These are phyloP conservation scores for Solanum peruvianum DNA, from an alignment of 257 asterid species.

Conservation along the genomic window DNA sequence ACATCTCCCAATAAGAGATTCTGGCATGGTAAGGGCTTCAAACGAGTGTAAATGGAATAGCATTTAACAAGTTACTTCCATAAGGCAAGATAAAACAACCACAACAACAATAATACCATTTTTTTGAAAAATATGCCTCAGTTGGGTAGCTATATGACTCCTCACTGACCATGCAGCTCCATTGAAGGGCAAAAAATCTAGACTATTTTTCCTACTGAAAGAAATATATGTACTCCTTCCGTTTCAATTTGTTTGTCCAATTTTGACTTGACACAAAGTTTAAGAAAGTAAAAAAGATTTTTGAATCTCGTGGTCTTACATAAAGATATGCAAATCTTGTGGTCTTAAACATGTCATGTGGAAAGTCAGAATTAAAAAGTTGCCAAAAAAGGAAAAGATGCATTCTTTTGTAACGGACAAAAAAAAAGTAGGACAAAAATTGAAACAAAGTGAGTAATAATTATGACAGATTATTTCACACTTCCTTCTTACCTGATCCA, in stretches of 20 bases:
- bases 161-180: neutral
- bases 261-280: neutral
- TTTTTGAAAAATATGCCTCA: neutral
- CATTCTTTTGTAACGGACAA: neutral
- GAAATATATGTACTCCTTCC: neutral
- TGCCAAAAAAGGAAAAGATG: neutral
- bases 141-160: neutral
- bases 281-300: neutral
- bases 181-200: neutral
- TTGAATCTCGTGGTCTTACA: neutral
- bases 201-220: neutral
- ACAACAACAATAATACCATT: neutral
- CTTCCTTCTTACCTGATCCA: slow-evolving; percentile 66
- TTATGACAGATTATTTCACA: neutral
- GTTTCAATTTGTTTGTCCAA: neutral
- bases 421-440: neutral
- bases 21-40: neutral
- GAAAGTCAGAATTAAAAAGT: neutral
- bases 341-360: neutral
- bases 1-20: neutral
- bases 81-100: neutral
- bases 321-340: neutral
- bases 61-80: neutral
- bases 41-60: neutral
- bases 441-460: neutral